Conservation (phyloP, 805 yeast genomes). For the Candida piceae region DNA sequence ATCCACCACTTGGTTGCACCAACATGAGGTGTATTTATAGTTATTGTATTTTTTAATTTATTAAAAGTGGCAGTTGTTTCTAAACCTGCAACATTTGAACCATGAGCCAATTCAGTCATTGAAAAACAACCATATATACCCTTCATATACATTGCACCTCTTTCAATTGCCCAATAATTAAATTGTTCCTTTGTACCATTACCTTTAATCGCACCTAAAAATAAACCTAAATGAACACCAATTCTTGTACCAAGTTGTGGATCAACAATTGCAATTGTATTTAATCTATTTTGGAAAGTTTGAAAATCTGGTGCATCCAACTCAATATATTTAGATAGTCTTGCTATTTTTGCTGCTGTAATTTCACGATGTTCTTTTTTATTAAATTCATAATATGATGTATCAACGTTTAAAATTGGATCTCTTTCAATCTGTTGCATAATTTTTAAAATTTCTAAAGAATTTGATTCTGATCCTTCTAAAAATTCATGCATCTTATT, state of each 20-base stretch:
- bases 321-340: slow-evolving; percentile 58
- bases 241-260: slow-evolving; percentile 77
- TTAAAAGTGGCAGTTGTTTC: slow-evolving; percentile 90
- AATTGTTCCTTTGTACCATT: slow-evolving; percentile 84
- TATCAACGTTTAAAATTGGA: slow-evolving; percentile 53
- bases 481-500: slow-evolving; percentile 50
- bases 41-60: slow-evolving; percentile 56
- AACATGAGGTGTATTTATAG: slow-evolving; percentile 79
- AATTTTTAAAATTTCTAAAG: slow-evolving; percentile 42
- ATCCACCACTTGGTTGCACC: slow-evolving; percentile 99
- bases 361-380: slow-evolving; percentile 54
- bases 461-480: slow-evolving; percentile 44
- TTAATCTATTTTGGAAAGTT: slow-evolving; percentile 53
- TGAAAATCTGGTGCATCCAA: slow-evolving; percentile 33
- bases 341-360: slow-evolving; percentile 56
- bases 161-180: slow-evolving; percentile 71
- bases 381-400: slow-evolving; percentile 52
- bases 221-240: slow-evolving; percentile 85
- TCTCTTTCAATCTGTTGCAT: slow-evolving; percentile 61
- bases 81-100: slow-evolving; percentile 88
- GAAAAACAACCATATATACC: slow-evolving; percentile 83
- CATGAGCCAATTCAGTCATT: slow-evolving; percentile 92
- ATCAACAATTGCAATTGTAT: slow-evolving; percentile 60
- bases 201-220: slow-evolving; percentile 75
- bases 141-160: slow-evolving; percentile 56